A percentile compares a stretch with the other conserved stretches of the same genome.
These are phyloP conservation scores for Trichosporon coremiiforme DNA, from an alignment of 1,284 basidiomycete genomes.

Conservation along the genomic window DNA sequence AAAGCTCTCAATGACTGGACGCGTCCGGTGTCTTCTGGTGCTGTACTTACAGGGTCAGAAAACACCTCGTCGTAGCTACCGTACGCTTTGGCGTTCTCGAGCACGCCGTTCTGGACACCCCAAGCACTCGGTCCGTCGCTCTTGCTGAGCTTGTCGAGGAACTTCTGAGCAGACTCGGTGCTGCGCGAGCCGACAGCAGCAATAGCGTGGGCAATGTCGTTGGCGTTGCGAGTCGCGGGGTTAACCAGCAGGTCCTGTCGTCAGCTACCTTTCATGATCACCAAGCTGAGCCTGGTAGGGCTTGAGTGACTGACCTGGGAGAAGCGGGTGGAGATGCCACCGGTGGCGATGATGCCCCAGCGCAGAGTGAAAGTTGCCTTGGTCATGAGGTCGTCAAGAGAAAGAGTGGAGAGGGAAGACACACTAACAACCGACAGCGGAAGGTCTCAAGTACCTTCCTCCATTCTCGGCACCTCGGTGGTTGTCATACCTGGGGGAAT, in stretches of 20 bases:
- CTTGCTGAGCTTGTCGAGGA: conserved; percentile 61
- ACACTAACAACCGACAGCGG: not conserved
- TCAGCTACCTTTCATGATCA: too few relatives aligned
- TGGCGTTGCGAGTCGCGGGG: conserved; percentile 61
- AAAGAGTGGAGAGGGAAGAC: not conserved
- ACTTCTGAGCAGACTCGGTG: conserved; percentile 68
- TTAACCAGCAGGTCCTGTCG: conserved; percentile 44
- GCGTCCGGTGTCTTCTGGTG: too few relatives aligned
- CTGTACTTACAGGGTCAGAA: conserved; percentile 65
- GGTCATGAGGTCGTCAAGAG: conserved; percentile 6
- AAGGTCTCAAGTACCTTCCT: not conserved
- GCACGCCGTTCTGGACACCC: conserved; percentile 42
- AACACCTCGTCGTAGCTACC: conserved; percentile 78
- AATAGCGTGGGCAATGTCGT: conserved; percentile 75
- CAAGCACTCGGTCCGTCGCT: conserved; percentile 36
- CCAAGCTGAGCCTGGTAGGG: not conserved
- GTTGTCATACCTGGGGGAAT: not conserved
- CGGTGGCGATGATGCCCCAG: conserved; percentile 58
- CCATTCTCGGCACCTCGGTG: not conserved
- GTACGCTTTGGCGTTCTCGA: conserved; percentile 65
- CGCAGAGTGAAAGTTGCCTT: conserved; percentile 39
- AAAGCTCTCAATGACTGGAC: too few relatives aligned
- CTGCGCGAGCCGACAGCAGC: conserved; percentile 78
- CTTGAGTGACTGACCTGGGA: conserved; percentile 34
- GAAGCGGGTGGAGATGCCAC: conserved; percentile 50